phyloP scores from a whole-genome alignment of 2,329 filamentous ascomycete genomes.

The Pseudocercospora fijiensis region DNA sequence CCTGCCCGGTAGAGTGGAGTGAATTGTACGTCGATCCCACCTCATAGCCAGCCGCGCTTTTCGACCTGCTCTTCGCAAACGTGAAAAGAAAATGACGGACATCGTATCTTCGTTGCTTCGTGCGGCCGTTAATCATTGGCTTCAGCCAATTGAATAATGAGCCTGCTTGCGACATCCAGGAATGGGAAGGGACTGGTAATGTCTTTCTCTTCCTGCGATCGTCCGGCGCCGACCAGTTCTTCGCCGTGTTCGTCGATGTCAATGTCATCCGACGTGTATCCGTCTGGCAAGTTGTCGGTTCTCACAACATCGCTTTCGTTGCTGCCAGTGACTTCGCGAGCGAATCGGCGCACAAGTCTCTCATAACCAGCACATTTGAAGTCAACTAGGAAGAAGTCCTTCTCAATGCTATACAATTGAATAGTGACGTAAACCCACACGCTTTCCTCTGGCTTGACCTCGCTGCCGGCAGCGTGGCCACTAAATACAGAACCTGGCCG shows the following conservation, averaged over 20 bases:
- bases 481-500: conserved; percentile 19
- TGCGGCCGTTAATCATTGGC: conserved; percentile 54
- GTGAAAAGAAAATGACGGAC: background rate
- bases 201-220: conserved; percentile 78
- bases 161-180: conserved; percentile 83
- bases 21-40: background rate
- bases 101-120: conserved; percentile 9
- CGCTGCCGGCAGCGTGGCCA: conserved; percentile 14
- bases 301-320: conserved; percentile 29
- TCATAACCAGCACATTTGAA: conserved; percentile 99
- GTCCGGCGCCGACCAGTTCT: conserved; percentile 48
- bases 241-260: conserved; percentile 39
- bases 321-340: conserved; percentile 37
- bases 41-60: conserved; percentile 2
- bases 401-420: conserved; percentile 91
- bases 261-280: conserved; percentile 28
- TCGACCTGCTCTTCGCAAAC: background rate
- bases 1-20: background rate
- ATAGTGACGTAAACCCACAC: conserved; percentile 96
- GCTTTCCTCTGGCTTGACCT: conserved; percentile 57
- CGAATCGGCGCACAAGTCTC: conserved; percentile 62
- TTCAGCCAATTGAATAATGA: conserved; percentile 91
- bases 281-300: conserved; percentile 24
- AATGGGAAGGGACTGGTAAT: conserved; percentile 95
- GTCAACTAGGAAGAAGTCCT: conserved; percentile 90